Evolutionary conservation across 345 rosid genomes (phyloP), one percentile per base, ranked within the genome.

Genomic region (Zanthoxylum bungeanum): DNA sequence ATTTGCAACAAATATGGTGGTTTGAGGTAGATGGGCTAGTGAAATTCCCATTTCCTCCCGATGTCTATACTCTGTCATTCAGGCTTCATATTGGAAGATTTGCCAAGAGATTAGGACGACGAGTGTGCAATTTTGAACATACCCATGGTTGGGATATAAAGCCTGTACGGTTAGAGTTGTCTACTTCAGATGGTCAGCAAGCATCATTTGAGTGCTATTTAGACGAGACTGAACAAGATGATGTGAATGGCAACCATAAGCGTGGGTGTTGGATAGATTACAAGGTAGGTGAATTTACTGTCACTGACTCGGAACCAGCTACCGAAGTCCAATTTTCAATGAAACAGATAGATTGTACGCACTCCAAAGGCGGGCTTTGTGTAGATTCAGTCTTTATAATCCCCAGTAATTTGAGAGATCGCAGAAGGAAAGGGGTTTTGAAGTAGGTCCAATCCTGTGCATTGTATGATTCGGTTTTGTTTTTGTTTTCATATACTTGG

Each of bases 281-380:
- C 74, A 85, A 79, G 70, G 94, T 87, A 16, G 97, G 98, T 22
- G 93, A 94, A 68, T 94, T 92, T 78, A 34, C 73, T 12, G 97
- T 94, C 17, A 80, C 46, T 3, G 77, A 84, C 63, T 74, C 95
- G 7, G 89, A 90, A 63, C 85, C 93, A 11, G 61, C 80, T 9
- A 85, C 89, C 0, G 97, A 90, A 71, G 89, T 94, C 65, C 81
- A 82, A 39, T 94, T 90, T 81, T 92, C 97, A 19, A 84, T 94
- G 95, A 94, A 89, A 79, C 98, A 92, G 90, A 92, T 92, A 33
- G 98, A 90, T 59, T 94, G 98, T 80, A 94, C 97, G 0, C 98
- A 92, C 66, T 94, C 97, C 1, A 92, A 92, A 82, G 97, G 97
- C 2, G 97, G 98, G 68, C 78, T 94, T 65, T 94, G 97, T 75